These are phyloP conservation scores for Botryotinia convoluta DNA, from an alignment of 2,329 filamentous ascomycete genomes.

Conservation along the genomic window DNA sequence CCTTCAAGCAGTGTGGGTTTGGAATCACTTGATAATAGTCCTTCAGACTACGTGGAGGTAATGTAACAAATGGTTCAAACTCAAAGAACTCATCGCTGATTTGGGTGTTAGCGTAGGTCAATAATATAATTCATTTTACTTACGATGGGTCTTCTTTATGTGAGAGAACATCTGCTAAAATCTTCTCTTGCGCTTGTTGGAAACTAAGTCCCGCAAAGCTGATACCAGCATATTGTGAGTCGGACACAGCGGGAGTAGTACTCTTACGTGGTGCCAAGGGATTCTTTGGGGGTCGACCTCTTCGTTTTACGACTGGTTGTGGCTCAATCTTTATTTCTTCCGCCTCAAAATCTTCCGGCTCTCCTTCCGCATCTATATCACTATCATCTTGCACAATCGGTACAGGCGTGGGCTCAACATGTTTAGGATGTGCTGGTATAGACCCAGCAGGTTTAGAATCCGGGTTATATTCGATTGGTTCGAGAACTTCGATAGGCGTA, in stretches of 20 bases:
- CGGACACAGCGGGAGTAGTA: constrained; percentile 45
- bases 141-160: constrained; percentile 66
- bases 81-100: constrained; percentile 65
- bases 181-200: constrained; percentile 82
- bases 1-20: constrained; percentile 75
- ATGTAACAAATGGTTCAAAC: constrained; percentile 71
- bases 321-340: constrained; percentile 33
- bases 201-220: constrained; percentile 72
- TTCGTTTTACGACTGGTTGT: constrained; percentile 25
- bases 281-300: constrained; percentile 33
- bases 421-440: background rate
- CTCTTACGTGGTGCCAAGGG: constrained; percentile 39
- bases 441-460: background rate
- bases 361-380: constrained; percentile 39
- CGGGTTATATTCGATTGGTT: background rate
- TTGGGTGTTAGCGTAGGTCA: constrained; percentile 4
- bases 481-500: constrained; percentile 43
- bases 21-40: constrained; percentile 87
- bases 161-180: constrained; percentile 69
- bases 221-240: constrained; percentile 53
- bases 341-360: constrained; percentile 34
- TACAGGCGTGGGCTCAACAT: constrained; percentile 48
- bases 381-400: constrained; percentile 44
- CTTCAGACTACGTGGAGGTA: constrained; percentile 70
- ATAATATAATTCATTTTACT: constrained; percentile 32